Evolutionary conservation across 192 early-diverging fungal species (phyloP).

Genomic region (Gorgonomyces haynaldii): DNA sequence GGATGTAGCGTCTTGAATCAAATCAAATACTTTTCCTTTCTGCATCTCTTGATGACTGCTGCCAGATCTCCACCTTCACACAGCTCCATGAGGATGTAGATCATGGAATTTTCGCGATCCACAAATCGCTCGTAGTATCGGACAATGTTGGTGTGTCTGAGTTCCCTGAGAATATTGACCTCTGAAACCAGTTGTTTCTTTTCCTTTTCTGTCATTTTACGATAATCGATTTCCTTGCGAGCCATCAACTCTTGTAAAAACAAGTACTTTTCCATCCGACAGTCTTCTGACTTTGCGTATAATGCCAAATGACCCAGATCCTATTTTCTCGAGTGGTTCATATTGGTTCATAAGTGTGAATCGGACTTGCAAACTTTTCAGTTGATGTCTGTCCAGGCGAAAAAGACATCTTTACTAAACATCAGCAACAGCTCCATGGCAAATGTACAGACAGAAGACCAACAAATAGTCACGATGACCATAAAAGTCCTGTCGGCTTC

Average conservation of each 20-base stretch:
- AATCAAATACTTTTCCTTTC: constrained; percentile 45
- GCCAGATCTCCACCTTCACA: constrained; percentile 66
- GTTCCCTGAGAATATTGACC: constrained; percentile 62
- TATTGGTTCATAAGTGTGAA: constrained; percentile 34
- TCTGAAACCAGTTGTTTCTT: constrained; percentile 62
- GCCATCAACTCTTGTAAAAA: constrained; percentile 44
- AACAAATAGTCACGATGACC: constrained; percentile 4
- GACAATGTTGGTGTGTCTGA: constrained; percentile 62
- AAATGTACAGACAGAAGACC: not conserved
- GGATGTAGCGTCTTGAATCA: constrained; percentile 36
- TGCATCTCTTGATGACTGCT: constrained; percentile 49
- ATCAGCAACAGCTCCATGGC: not conserved
- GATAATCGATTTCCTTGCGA: constrained; percentile 69
- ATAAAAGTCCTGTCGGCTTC: constrained; percentile 30
- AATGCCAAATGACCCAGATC: constrained; percentile 60
- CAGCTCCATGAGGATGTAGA: constrained; percentile 72
- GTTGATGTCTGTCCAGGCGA: too few species aligned
- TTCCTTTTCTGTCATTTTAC: constrained; percentile 61
- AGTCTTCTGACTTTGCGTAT: constrained; percentile 57
- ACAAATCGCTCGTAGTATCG: constrained; percentile 59
- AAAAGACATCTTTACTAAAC: too few species aligned
- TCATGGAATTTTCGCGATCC: constrained; percentile 50
- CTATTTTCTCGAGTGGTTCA: constrained; percentile 54
- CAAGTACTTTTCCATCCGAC: constrained; percentile 48
- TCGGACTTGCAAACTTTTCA: not conserved